Percentiles rank a stretch among this genome's conserved stretches.
phyloP scores from a whole-genome alignment of 257 asterid genomes.

The Solanum clarkiae region DNA sequence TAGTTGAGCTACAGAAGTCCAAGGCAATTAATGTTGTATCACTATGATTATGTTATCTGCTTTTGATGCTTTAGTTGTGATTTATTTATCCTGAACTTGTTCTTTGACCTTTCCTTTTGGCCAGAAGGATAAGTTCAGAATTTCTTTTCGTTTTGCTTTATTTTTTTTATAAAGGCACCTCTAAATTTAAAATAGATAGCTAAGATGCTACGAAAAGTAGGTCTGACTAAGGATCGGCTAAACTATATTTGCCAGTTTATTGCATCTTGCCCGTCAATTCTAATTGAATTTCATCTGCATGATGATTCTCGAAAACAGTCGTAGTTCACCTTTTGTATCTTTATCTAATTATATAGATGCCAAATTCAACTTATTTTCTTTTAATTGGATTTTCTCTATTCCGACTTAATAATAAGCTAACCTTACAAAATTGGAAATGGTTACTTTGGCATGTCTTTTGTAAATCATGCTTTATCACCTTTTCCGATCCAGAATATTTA shows the following conservation, averaged over 20 bases:
- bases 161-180: neutral
- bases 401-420: too few relatives aligned
- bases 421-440: too few relatives aligned
- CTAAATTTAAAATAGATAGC: neutral
- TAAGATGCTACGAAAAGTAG: neutral
- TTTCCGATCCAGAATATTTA: neutral
- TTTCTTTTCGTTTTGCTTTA: neutral
- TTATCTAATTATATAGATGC: neutral
- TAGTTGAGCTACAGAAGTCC: neutral
- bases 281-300: neutral
- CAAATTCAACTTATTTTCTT: too few relatives aligned
- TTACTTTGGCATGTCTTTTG: neutral
- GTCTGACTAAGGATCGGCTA: neutral
- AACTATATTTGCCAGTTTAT: neutral
- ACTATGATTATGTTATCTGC: neutral
- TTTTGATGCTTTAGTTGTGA: neutral
- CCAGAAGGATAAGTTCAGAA: neutral
- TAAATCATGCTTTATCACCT: neutral
- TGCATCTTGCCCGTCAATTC: neutral
- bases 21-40: neutral
- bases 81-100: neutral
- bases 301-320: neutral
- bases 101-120: neutral
- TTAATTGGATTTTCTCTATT: too few relatives aligned
- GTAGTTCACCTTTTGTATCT: neutral